These are phyloP conservation scores for Dicorynia guianensis DNA, from an alignment of 306 rosid species.

Conservation along the genomic window DNA sequence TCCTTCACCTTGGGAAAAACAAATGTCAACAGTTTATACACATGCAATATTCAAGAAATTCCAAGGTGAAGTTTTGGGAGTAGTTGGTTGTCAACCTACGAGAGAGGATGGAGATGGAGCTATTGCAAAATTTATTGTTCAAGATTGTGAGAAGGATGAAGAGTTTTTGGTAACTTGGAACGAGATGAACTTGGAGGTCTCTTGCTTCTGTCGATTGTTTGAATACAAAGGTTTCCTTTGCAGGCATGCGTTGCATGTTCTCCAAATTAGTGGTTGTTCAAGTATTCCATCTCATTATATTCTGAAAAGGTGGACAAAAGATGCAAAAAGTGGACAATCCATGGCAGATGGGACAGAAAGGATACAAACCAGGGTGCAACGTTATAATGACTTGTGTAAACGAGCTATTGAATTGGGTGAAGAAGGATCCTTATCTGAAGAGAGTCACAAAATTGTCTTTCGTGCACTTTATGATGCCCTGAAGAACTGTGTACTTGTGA, in stretches of 20 bases:
- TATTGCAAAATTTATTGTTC: constrained; percentile 67
- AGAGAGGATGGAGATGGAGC: constrained; percentile 71
- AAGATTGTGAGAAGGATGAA: constrained; percentile 85
- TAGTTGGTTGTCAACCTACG: constrained; percentile 88
- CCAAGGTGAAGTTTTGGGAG: constrained; percentile 92
- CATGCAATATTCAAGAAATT: constrained; percentile 90
- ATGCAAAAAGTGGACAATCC: constrained; percentile 67
- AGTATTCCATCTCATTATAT: constrained; percentile 82
- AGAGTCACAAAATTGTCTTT: constrained; percentile 66
- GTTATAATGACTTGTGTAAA: constrained; percentile 84
- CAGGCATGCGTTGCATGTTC: constrained; percentile 84
- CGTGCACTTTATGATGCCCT: constrained; percentile 74
- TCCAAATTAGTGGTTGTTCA: constrained; percentile 81
- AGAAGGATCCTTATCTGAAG: constrained; percentile 91
- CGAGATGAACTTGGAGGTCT: constrained; percentile 72
- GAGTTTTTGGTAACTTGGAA: constrained; percentile 74
- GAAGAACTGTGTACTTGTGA: constrained; percentile 84
- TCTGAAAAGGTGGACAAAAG: constrained; percentile 90
- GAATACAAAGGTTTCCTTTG: constrained; percentile 95
- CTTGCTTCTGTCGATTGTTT: constrained; percentile 83
- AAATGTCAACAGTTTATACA: constrained; percentile 87
- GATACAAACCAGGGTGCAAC: constrained; percentile 70
- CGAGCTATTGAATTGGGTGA: constrained; percentile 85
- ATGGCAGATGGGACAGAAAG: constrained; percentile 58
- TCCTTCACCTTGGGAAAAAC: constrained; percentile 98